Percentiles rank a stretch among this genome's conserved stretches.
Evolutionary conservation across 306 rosid species (phyloP).

Genomic region (Quercus cerris): DNA sequence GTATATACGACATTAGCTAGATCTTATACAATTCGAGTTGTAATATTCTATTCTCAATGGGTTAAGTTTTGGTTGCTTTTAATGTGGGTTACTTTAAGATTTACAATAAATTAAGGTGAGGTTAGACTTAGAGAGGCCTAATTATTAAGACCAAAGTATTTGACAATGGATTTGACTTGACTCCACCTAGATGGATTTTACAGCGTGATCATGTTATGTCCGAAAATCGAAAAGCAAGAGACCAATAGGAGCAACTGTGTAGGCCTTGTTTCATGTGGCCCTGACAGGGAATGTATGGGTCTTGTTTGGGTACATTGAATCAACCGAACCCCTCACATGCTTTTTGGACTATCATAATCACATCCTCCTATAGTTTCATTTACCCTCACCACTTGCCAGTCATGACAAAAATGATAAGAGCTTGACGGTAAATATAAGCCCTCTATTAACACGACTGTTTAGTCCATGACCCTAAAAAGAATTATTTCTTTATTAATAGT

Average conservation of each 20-base stretch:
- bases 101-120: too few relatives aligned
- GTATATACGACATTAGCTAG: not conserved
- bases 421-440: too few relatives aligned
- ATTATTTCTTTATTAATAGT: too few relatives aligned
- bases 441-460: too few relatives aligned
- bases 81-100: too few relatives aligned
- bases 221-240: conserved; percentile 4
- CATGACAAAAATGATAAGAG: too few relatives aligned
- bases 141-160: not conserved
- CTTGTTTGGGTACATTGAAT: conserved; percentile 15
- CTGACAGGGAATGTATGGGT: conserved; percentile 21
- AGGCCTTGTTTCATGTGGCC: conserved; percentile 37
- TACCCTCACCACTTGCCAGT: too few relatives aligned
- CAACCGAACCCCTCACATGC: conserved; percentile 30
- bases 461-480: too few relatives aligned
- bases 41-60: not conserved
- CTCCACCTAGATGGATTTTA: not conserved
- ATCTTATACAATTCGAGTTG: not conserved
- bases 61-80: too few relatives aligned
- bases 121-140: not conserved
- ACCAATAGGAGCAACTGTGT: conserved; percentile 7
- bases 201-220: not conserved
- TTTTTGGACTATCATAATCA: conserved; percentile 4
- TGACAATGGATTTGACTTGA: not conserved
- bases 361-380: not conserved